Conservation (phyloP, 2,329 filamentous ascomycete species). For the Ceratocystis cubensis region DNA sequence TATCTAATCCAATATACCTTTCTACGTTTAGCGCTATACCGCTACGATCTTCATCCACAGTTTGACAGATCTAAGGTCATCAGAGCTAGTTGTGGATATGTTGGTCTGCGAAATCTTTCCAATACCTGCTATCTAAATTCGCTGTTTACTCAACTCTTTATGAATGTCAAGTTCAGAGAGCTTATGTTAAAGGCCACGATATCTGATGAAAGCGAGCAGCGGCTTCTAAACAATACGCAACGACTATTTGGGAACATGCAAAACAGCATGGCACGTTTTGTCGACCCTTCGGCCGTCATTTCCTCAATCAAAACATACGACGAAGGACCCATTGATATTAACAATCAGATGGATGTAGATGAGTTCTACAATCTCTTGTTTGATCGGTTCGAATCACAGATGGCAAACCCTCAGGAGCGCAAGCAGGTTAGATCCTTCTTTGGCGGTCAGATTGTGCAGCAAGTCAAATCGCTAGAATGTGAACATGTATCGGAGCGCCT, state of each 20-base stretch:
- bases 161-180: conserved; percentile 76
- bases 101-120: conserved; percentile 81
- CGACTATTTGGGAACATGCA: conserved; percentile 78
- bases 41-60: conserved; percentile 46
- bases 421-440: conserved; percentile 70
- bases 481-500: conserved; percentile 81
- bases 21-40: conserved; percentile 35
- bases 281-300: conserved; percentile 63
- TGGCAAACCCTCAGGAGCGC: conserved; percentile 55
- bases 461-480: conserved; percentile 91
- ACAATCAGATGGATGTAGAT: conserved; percentile 93
- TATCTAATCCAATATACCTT: background rate
- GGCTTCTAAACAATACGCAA: conserved; percentile 64
- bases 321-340: conserved; percentile 69
- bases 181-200: conserved; percentile 63
- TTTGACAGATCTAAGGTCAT: conserved; percentile 57
- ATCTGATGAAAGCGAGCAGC: conserved; percentile 46
- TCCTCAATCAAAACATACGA: conserved; percentile 71
- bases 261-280: conserved; percentile 58
- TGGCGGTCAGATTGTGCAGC: conserved; percentile 81
- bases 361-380: conserved; percentile 94
- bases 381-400: conserved; percentile 77
- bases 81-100: conserved; percentile 67
- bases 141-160: conserved; percentile 84
- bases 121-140: conserved; percentile 98